Conservation (phyloP, 2,329 filamentous ascomycete species). For the Parascedosporium putredinis region DNA sequence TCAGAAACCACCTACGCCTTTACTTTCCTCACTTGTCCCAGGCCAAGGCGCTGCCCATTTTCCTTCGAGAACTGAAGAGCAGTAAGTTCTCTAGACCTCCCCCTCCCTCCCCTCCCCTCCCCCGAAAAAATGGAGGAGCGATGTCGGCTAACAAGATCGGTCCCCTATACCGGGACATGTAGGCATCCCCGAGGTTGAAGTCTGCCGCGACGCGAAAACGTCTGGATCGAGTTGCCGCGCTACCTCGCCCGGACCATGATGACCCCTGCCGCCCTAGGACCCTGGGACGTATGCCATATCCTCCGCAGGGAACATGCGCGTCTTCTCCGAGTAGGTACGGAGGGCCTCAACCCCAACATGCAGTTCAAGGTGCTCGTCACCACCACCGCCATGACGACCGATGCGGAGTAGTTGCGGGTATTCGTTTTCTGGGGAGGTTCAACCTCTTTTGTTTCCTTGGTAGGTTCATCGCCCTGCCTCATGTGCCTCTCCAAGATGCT, state of each 20-base stretch:
- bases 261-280: background rate
- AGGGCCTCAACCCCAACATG: background rate
- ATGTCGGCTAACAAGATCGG: too few relatives aligned
- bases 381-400: background rate
- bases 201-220: background rate
- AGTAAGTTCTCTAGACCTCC: background rate
- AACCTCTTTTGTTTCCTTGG: too few relatives aligned
- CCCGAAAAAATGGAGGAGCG: background rate
- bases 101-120: background rate
- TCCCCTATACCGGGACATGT: too few relatives aligned
- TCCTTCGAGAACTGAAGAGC: too few relatives aligned
- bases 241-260: rapidly evolving
- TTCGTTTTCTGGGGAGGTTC: too few relatives aligned
- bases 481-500: too few relatives aligned
- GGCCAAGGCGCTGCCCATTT: too few relatives aligned
- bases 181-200: too few relatives aligned
- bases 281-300: background rate
- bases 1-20: background rate
- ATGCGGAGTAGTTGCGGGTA: too few relatives aligned
- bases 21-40: too few relatives aligned
- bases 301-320: background rate
- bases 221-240: background rate
- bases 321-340: background rate
- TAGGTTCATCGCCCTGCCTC: too few relatives aligned
- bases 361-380: background rate